phyloP scores from a whole-genome alignment of 2,329 filamentous ascomycete genomes.

The Colletotrichum higginsianum region DNA sequence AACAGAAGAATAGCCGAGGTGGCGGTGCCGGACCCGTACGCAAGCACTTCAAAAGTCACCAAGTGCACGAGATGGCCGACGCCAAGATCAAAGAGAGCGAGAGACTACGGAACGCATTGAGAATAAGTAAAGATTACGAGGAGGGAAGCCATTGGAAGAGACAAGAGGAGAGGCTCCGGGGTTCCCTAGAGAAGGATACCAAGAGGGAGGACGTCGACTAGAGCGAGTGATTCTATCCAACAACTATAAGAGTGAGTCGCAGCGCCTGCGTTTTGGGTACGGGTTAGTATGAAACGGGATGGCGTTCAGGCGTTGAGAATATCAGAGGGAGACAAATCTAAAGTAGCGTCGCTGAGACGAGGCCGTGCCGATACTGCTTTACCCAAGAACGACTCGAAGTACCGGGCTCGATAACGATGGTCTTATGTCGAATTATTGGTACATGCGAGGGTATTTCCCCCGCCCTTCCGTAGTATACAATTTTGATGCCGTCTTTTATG shows the following conservation, averaged over 20 bases:
- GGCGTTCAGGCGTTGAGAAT: conserved; percentile 29
- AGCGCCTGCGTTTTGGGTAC: conserved; percentile 8
- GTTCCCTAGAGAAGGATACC: conserved; percentile 58
- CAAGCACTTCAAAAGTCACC: conserved; percentile 85
- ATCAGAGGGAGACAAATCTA: neutral
- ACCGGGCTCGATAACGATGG: neutral
- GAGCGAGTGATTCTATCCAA: neutral
- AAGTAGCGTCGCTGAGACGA: neutral
- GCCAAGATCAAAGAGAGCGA: conserved; percentile 98
- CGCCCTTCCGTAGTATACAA: conserved; percentile 33
- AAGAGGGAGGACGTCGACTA: conserved; percentile 44
- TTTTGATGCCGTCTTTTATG: neutral
- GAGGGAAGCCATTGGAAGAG: conserved; percentile 89
- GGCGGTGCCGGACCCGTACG: conserved; percentile 55
- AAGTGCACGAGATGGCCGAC: conserved; percentile 95
- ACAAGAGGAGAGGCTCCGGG: conserved; percentile 79
- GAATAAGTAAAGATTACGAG: conserved; percentile 88
- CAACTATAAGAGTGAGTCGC: neutral
- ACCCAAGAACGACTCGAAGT: neutral
- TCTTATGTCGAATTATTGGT: conserved; percentile 23
- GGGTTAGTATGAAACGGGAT: conserved; percentile 3
- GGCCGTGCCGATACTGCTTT: neutral
- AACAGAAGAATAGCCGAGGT: conserved; percentile 47
- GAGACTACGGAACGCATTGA: conserved; percentile 85
- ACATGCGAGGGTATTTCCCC: conserved; percentile 20